phyloP scores from a whole-genome alignment of 805 yeast genomes.

The Candida endomychidarum region DNA sequence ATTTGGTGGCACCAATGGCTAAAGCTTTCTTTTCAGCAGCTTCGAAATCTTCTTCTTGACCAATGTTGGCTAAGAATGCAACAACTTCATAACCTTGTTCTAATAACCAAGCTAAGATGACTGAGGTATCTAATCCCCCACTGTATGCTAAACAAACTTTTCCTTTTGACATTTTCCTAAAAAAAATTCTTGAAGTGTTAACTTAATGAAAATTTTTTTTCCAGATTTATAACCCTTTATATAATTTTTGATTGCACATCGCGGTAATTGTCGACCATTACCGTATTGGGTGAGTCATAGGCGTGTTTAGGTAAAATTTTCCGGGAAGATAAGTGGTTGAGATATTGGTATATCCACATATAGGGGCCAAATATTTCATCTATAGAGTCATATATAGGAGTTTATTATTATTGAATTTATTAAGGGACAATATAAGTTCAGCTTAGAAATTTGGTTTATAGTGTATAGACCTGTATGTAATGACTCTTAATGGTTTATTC shows the following conservation, averaged over 20 bases:
- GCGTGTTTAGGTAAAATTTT: no score
- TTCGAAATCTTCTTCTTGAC: constrained; percentile 98
- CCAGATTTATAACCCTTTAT: constrained; percentile 8
- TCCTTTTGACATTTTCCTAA: constrained; percentile 81
- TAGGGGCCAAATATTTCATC: no score
- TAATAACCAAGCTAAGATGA: constrained; percentile 95
- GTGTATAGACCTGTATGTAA: no score
- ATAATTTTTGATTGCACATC: constrained; percentile 24
- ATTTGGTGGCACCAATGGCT: constrained; percentile 96
- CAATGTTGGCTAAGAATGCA: constrained; percentile 97
- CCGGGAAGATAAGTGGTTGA: no score
- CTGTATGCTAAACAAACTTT: constrained; percentile 99
- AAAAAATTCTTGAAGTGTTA: constrained; percentile 14
- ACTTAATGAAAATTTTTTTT: neutral
- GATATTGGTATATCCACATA: no score
- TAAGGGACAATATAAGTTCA: no score
- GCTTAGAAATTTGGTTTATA: no score
- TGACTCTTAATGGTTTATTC: no score
- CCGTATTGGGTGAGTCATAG: constrained; percentile 15
- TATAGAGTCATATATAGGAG: no score
- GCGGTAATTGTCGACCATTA: constrained; percentile 23
- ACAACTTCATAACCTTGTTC: constrained; percentile 98
- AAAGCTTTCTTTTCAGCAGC: constrained; percentile 96
- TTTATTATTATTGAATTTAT: no score
- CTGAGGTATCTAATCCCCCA: constrained; percentile 98